phyloP scores from a whole-genome alignment of 2,329 filamentous ascomycete species.

The Cercospora nicotianae region DNA sequence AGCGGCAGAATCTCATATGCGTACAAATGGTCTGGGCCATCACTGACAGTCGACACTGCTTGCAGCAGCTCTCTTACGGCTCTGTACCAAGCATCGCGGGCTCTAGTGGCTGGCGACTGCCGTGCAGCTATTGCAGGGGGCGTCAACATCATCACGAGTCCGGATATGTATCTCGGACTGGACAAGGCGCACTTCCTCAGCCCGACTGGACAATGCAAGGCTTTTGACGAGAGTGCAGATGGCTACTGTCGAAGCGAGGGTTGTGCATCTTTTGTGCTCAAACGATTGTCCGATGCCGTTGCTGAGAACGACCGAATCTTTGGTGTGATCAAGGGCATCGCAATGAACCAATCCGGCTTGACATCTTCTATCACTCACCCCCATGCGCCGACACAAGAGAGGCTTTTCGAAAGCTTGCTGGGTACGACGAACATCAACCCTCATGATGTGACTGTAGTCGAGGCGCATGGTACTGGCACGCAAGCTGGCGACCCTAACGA shows the following conservation, averaged over 20 bases:
- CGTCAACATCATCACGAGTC: slow-evolving; percentile 21
- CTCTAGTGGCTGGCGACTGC: slow-evolving; percentile 14
- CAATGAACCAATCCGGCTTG: slow-evolving; percentile 39
- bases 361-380: slow-evolving; percentile 18
- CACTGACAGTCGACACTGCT: slow-evolving; percentile 18
- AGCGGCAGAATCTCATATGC: slow-evolving; percentile 16
- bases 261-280: slow-evolving; percentile 36
- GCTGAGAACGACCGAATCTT: slow-evolving; percentile 41
- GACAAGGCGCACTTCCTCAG: slow-evolving; percentile 25
- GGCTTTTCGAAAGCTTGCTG: slow-evolving; percentile 9
- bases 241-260: slow-evolving; percentile 42
- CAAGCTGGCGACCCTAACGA: slow-evolving; percentile 28
- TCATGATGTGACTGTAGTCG: slow-evolving; percentile 11
- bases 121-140: slow-evolving; percentile 20
- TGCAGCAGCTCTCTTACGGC: slow-evolving; percentile 17
- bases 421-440: slow-evolving; percentile 4
- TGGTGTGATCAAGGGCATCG: slow-evolving; percentile 36
- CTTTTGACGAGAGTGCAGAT: slow-evolving; percentile 38
- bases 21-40: slow-evolving; percentile 21
- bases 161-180: slow-evolving; percentile 22
- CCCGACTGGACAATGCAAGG: slow-evolving; percentile 31
- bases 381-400: slow-evolving; percentile 23
- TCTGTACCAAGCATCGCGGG: slow-evolving; percentile 14
- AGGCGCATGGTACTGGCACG: slow-evolving; percentile 23
- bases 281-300: slow-evolving; percentile 39